Conservation (phyloP, 805 yeast species). For the Lachancea thermotolerans region DNA sequence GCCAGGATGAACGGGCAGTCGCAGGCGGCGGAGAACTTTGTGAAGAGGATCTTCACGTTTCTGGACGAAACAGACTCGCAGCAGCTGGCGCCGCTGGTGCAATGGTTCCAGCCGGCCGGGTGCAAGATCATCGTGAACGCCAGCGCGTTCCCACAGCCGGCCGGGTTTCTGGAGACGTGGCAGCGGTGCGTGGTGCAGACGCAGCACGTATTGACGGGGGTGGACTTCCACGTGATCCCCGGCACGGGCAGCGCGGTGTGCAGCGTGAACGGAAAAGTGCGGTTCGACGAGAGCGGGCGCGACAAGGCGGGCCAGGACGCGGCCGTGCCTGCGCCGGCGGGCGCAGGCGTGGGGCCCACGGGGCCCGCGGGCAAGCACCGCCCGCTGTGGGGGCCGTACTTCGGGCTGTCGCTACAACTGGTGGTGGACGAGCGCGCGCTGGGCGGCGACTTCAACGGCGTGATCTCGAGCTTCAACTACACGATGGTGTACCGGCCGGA, state of each 20-base stretch:
- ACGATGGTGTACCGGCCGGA: conserved; percentile 59
- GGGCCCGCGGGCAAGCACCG: conserved; percentile 30
- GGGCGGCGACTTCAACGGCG: conserved; percentile 29
- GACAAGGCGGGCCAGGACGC: conserved; percentile 61
- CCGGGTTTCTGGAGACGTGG: conserved; percentile 28
- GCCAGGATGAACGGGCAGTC: conserved; percentile 15
- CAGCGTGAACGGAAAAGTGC: conserved; percentile 49
- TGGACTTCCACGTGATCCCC: conserved; percentile 62
- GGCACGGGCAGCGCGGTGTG: conserved; percentile 52
- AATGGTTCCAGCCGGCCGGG: conserved; percentile 20
- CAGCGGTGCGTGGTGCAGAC: conserved; percentile 35
- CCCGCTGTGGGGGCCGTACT: conserved; percentile 62
- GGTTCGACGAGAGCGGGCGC: conserved; percentile 70
- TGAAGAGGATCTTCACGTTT: conserved; percentile 31
- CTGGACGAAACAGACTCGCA: conserved; percentile 30
- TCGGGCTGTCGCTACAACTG: conserved; percentile 55
- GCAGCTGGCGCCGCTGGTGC: conserved; percentile 25
- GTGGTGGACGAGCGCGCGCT: conserved; percentile 46
- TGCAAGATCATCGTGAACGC: conserved; percentile 29
- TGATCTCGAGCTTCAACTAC: conserved; percentile 56
- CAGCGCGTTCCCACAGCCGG: conserved; percentile 25
- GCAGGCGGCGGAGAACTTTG: conserved; percentile 27
- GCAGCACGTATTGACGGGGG: conserved; percentile 55
- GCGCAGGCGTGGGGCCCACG: conserved; percentile 4
- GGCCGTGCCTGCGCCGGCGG: conserved; percentile 32